Conservation (phyloP, 2,329 filamentous ascomycete genomes). For the Bretziella fagacearum region DNA sequence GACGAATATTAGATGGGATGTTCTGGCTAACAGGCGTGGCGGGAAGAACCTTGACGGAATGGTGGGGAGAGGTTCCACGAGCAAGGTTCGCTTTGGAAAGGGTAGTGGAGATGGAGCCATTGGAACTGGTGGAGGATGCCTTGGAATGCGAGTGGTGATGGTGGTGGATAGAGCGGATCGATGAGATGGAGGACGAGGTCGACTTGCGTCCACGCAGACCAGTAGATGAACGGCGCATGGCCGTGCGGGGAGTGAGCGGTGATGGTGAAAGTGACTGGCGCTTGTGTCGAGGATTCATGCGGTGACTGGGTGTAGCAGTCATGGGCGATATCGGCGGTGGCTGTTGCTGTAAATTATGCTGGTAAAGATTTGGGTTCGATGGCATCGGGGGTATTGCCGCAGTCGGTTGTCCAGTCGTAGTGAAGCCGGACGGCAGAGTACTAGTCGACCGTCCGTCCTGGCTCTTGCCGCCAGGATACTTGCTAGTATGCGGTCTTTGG, state of each 20-base stretch:
- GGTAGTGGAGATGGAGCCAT: constrained; percentile 50
- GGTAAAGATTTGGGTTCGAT: constrained; percentile 6
- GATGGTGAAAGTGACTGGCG: constrained; percentile 72
- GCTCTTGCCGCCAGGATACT: constrained; percentile 19
- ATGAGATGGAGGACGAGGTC: constrained; percentile 87
- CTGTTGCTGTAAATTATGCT: constrained; percentile 2
- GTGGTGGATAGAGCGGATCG: constrained; percentile 78
- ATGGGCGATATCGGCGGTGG: constrained; percentile 8
- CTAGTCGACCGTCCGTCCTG: constrained; percentile 22
- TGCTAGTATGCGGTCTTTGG: constrained; percentile 43
- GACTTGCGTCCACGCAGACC: constrained; percentile 85
- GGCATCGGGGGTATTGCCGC: constrained; percentile 17
- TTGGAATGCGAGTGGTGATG: constrained; percentile 81
- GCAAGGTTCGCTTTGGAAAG: constrained; percentile 50
- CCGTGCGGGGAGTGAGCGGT: constrained; percentile 74
- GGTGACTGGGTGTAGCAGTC: constrained; percentile 8
- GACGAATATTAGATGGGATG: constrained; percentile 73
- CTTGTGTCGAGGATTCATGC: constrained; percentile 24
- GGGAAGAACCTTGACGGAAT: constrained; percentile 87
- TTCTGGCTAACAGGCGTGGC: constrained; percentile 59
- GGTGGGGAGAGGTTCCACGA: constrained; percentile 59
- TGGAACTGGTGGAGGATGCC: constrained; percentile 80
- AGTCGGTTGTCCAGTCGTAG: constrained; percentile 33
- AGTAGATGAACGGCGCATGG: constrained; percentile 64
- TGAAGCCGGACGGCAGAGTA: constrained; percentile 32